A percentile compares a stretch with the other conserved stretches of the same genome.
Conservation (phyloP, 2,329 filamentous ascomycete genomes). For the Colletotrichum sp. region DNA sequence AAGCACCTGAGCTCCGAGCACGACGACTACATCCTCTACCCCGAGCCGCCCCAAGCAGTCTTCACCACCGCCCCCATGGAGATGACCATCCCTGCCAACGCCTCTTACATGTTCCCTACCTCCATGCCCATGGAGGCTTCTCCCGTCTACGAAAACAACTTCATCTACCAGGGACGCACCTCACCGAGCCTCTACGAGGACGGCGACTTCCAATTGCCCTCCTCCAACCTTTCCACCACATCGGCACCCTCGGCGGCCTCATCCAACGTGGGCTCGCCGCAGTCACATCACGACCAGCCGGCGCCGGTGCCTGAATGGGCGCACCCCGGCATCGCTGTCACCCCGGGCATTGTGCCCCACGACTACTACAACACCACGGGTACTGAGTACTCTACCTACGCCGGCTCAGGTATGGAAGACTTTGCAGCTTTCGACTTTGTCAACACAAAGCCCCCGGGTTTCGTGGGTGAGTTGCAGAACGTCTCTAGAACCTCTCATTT, state of each 20-base stretch:
- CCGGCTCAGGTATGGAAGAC: constrained; percentile 55
- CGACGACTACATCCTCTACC: constrained; percentile 51
- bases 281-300: constrained; percentile 64
- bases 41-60: constrained; percentile 47
- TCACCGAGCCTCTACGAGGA: constrained; percentile 61
- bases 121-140: constrained; percentile 51
- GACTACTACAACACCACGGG: constrained; percentile 58
- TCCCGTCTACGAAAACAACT: constrained; percentile 52
- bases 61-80: constrained; percentile 50
- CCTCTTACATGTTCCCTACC: constrained; percentile 44
- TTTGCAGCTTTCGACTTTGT: constrained; percentile 53
- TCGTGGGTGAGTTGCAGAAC: constrained; percentile 61
- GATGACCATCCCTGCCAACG: constrained; percentile 52
- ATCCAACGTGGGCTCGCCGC: constrained; percentile 71
- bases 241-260: constrained; percentile 70
- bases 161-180: constrained; percentile 50
- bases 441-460: constrained; percentile 51
- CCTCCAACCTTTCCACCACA: constrained; percentile 64
- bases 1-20: constrained; percentile 29
- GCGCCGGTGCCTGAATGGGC: constrained; percentile 66
- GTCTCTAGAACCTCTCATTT: constrained; percentile 33
- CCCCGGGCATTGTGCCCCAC: constrained; percentile 67
- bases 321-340: constrained; percentile 60
- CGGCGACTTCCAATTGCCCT: constrained; percentile 53
- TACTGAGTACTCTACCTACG: constrained; percentile 59